These are phyloP conservation scores for Austroboletus novae-zelandiae DNA, from an alignment of 1,284 basidiomycete species.

Conservation along the genomic window DNA sequence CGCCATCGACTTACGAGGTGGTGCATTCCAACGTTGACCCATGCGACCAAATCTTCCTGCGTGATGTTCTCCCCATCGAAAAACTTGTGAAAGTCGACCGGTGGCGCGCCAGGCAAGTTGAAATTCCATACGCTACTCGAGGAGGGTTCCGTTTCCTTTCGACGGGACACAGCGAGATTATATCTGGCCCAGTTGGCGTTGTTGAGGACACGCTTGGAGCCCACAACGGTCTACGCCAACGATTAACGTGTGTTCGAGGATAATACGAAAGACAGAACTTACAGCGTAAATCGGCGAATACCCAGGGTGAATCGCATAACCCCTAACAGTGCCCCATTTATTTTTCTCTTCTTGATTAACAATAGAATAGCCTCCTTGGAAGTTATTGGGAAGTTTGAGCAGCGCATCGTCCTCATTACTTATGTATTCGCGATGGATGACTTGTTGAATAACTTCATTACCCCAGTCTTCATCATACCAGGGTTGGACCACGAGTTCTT, in stretches of 20 bases:
- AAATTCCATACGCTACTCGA: slow-evolving; percentile 61
- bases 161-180: slow-evolving; percentile 55
- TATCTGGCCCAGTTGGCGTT: slow-evolving; percentile 67
- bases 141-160: slow-evolving; percentile 59
- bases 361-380: slow-evolving; percentile 54
- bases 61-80: slow-evolving; percentile 62
- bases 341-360: slow-evolving; percentile 60
- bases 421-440: slow-evolving; percentile 48
- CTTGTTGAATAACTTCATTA: slow-evolving; percentile 49
- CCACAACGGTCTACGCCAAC: slow-evolving; percentile 46
- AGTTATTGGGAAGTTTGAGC: slow-evolving; percentile 52
- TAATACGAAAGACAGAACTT: slow-evolving; percentile 9
- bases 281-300: slow-evolving; percentile 52
- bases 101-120: slow-evolving; percentile 55
- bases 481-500: slow-evolving; percentile 47
- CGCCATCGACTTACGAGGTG: slow-evolving; percentile 40
- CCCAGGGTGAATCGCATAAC: slow-evolving; percentile 57
- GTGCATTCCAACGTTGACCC: slow-evolving; percentile 66
- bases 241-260: slow-evolving; percentile 8
- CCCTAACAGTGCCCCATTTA: slow-evolving; percentile 53
- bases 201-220: slow-evolving; percentile 55
- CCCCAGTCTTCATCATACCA: slow-evolving; percentile 70
- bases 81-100: slow-evolving; percentile 62
- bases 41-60: slow-evolving; percentile 61
- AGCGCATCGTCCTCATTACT: slow-evolving; percentile 55